Evolutionary conservation across 164 flowering plant genomes (phyloP).

Genomic region (Piper betle): DNA sequence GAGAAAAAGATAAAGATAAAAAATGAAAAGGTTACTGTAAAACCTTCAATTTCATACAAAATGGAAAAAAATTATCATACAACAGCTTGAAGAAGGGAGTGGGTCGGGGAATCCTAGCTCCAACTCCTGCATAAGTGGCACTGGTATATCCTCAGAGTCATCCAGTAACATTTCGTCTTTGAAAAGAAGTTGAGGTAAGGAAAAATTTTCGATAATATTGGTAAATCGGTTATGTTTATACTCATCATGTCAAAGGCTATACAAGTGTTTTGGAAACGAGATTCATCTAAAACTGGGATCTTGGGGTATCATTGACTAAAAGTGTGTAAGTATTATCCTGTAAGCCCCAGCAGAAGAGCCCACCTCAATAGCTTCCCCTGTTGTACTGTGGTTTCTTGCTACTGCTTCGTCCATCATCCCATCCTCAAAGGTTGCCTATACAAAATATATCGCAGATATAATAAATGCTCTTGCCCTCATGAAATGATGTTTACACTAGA

Average conservation of each 20-base stretch:
- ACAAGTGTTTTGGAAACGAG: conserved; percentile 77
- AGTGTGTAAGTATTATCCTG: conserved; percentile 78
- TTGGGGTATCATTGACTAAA: conserved; percentile 99
- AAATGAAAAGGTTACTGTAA: too few species aligned
- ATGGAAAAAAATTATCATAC: not conserved
- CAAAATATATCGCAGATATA: conserved; percentile 1
- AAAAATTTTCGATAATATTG: conserved; percentile 69
- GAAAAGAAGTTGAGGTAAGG: conserved; percentile 72
- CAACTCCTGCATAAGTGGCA: not conserved
- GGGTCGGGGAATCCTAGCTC: not conserved
- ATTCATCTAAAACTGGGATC: conserved; percentile 74
- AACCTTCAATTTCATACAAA: not conserved
- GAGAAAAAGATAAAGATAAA: too few species aligned
- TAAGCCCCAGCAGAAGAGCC: conserved; percentile 69
- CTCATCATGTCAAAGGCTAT: conserved; percentile 99
- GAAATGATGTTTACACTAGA: too few species aligned
- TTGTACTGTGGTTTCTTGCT: conserved; percentile 90
- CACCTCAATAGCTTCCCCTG: conserved; percentile 79
- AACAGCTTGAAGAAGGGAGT: not conserved
- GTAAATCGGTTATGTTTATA: conserved; percentile 73
- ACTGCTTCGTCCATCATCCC: conserved; percentile 78
- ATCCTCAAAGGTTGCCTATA: conserved; percentile 98
- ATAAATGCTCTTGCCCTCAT: too few species aligned
- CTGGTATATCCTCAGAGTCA: conserved; percentile 42
- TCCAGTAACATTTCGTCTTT: conserved; percentile 52